Evolutionary conservation across 108 stramenopile species (phyloP).

Genomic region (Nitzschia palea): DNA sequence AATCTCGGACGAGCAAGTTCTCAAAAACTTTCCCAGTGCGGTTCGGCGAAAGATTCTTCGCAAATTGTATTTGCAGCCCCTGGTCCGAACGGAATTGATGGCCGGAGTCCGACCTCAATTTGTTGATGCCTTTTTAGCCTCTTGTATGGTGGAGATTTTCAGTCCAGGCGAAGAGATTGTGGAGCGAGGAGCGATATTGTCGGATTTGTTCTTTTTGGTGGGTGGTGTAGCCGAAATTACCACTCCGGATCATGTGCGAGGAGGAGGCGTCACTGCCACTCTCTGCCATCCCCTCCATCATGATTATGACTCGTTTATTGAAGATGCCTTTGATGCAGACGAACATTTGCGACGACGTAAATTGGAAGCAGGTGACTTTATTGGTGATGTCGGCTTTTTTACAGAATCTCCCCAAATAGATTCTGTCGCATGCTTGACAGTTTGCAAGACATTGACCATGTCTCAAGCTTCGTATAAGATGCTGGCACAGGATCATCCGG

Average conservation of each 20-base stretch:
- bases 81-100: slow-evolving; percentile 46
- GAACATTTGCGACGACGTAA: not conserved
- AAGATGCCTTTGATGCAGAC: not conserved
- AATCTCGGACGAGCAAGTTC: slow-evolving; percentile 57
- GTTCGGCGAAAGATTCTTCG: slow-evolving; percentile 54
- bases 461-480: slow-evolving; percentile 39
- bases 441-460: slow-evolving; percentile 60
- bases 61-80: slow-evolving; percentile 39
- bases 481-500: slow-evolving; percentile 54
- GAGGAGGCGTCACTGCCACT: not conserved
- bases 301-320: not conserved
- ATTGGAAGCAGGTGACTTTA: slow-evolving; percentile 28
- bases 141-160: slow-evolving; percentile 58
- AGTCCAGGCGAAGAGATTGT: slow-evolving; percentile 60
- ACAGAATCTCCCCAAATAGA: slow-evolving; percentile 57
- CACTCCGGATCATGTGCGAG: not conserved
- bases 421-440: slow-evolving; percentile 26
- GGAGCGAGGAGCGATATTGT: slow-evolving; percentile 33
- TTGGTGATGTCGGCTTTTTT: slow-evolving; percentile 57
- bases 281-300: not conserved
- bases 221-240: slow-evolving; percentile 44
- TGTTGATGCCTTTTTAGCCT: slow-evolving; percentile 54
- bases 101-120: slow-evolving; percentile 46
- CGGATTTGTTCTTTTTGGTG: slow-evolving; percentile 59
- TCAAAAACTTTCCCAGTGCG: slow-evolving; percentile 47